Evolutionary conservation across 2,329 filamentous ascomycete genomes (phyloP), one percentile per base, ranked within the genome.

Genomic region (Penicillium sp.): DNA sequence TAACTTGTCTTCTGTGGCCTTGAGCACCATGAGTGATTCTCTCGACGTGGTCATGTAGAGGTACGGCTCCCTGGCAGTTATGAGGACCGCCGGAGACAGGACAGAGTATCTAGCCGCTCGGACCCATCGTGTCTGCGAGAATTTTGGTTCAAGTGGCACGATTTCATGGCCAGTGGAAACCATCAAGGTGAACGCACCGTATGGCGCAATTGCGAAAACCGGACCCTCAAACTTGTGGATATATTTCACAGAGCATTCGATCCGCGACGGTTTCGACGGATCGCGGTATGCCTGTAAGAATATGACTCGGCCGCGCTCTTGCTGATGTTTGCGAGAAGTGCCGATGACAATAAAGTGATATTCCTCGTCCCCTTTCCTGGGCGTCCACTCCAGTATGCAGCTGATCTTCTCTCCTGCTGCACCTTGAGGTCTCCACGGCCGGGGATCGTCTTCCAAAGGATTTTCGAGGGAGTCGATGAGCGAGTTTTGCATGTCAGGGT

Each of bases 171-270:
- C n/a, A n/a, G n/a, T n/a, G n/a, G n/a, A n/a, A n/a, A n/a, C n/a
- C n/a, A n/a, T n/a, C n/a, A n/a, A n/a, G n/a, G n/a, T n/a, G n/a
- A n/a, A n/a, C n/a, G n/a, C n/a, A n/a, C 64, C 64, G 51, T 53
- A 83, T 72, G 53, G 72, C 67, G 62, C 80, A 77, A 67, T 78
- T 75, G 55, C 85, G 75, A 41, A 85, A 64, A 52, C 79, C 72
- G 49, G 64, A 1, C 58, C 58, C 7, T 68, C 62, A 28, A 69
- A 65, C 60, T n/a, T 63, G 61, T n/a, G n/a, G n/a, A n/a, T n/a
- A n/a, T n/a, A n/a, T n/a, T n/a, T n/a, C n/a, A n/a, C n/a, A n/a
- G n/a, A n/a, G n/a, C n/a, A n/a, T n/a, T n/a, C n/a, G n/a, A n/a
- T n/a, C n/a, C n/a, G n/a, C n/a, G n/a, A n/a, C 66, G 77, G 81